phyloP scores from a whole-genome alignment of 2,329 filamentous ascomycete genomes.

The Aureobasidium sp. region DNA sequence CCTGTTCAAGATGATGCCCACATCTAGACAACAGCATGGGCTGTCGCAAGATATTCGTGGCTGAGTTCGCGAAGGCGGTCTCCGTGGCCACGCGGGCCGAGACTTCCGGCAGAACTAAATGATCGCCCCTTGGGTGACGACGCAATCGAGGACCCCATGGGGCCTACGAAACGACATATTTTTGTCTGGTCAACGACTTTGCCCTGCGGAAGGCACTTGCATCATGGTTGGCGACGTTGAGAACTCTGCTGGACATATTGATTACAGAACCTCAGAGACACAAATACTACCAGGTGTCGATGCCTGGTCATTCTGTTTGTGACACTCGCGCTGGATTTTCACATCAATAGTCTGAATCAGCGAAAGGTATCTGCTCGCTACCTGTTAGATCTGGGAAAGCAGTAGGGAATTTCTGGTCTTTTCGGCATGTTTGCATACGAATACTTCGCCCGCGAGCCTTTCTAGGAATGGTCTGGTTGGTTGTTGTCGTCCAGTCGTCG shows the following conservation, averaged over 20 bases:
- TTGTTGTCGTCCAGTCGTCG: not conserved
- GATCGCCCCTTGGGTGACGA: not conserved
- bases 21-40: not conserved
- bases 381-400: not conserved
- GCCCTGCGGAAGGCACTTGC: not conserved
- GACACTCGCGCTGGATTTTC: not conserved
- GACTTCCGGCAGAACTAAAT: not conserved
- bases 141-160: not conserved
- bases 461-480: not conserved
- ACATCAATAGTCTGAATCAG: not conserved
- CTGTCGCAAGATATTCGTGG: not conserved
- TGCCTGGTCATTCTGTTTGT: not conserved
- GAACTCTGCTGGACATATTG: not conserved
- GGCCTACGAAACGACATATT: not conserved
- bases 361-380: no score
- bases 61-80: not conserved
- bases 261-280: no score
- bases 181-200: not conserved
- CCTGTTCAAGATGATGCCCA: not conserved
- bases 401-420: not conserved
- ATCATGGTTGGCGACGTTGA: not conserved
- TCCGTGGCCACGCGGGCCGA: not conserved
- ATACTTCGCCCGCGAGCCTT: not conserved
- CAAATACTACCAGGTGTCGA: no score
- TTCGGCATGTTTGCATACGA: not conserved